Evolutionary conservation across 1,284 basidiomycete species (phyloP), one percentile per base, ranked within the genome.

Genomic region (Phaffia rhodozyma): DNA sequence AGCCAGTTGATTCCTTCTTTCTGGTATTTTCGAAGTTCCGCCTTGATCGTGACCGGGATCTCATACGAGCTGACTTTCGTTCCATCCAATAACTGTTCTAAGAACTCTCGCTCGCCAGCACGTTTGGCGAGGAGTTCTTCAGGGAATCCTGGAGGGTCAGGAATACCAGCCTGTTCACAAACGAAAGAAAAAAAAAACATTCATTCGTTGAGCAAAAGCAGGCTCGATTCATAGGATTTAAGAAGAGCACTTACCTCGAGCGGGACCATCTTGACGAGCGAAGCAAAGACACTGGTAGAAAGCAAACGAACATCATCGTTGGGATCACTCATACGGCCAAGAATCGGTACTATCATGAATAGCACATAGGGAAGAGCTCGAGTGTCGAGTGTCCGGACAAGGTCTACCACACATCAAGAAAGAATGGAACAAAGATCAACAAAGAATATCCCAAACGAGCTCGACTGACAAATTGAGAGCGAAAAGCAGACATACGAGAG

Each of bases 1-100:
- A 99, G 81, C 96, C 96, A 99, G 75, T 92, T 97, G 70, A 99
- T 90, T 54, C 96, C 96, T 67, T 99, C 96, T 74, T 91, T 89
- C 75, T 99, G 96, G 73, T 99, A 99, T 74, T 92, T 91, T 65
- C 96, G 86, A 58, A 99, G 79, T 70, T 97, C 91, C 49, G 92
- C 91, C 67, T 94, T 91, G 80, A 99, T 89, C 57, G 80, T 78
- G 67, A 96, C 85, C 0, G 94, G 92, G 5, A 98, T 84, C 56
- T 79, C 76, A 75, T 98, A 99, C 67, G 87, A 85, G 70, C 93
- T 89, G 5, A 97, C 92, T 74, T 97, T 97, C 71, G 83, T 89
- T 21, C 92, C 92, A 72, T 96, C 93, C 32, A 99, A 82, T 2
- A 99, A 81, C 74, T 99, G 96, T 60, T 85, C 86, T 50, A 99